These are phyloP conservation scores for Tephrocybe sp. DNA, from an alignment of 768 basidiomycete species.

Conservation along the genomic window DNA sequence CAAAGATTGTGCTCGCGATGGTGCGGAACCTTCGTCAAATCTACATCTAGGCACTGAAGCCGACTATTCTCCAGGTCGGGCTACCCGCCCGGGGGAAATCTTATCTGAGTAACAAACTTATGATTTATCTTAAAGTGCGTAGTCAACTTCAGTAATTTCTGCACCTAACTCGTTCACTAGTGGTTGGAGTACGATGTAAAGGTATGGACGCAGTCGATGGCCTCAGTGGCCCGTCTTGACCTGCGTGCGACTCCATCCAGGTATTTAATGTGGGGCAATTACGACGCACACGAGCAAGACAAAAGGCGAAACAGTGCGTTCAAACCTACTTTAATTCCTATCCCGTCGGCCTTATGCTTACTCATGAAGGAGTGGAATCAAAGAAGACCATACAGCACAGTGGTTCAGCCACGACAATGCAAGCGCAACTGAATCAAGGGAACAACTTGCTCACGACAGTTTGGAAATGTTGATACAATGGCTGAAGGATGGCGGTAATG, in stretches of 20 bases:
- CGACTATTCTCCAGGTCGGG: conserved; percentile 64
- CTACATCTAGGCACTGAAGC: not conserved
- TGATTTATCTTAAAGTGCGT: conserved; percentile 89
- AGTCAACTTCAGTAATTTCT: conserved; percentile 4
- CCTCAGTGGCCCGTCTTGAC: not conserved
- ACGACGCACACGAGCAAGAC: conserved; percentile 80
- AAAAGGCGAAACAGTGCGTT: conserved; percentile 71
- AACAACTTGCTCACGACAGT: conserved; percentile 86
- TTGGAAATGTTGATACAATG: conserved; percentile 93
- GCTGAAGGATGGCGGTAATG: conserved; percentile 94
- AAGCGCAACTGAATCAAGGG: conserved; percentile 74
- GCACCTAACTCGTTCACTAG: conserved; percentile 38
- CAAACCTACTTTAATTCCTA: not conserved
- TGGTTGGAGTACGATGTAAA: conserved; percentile 99
- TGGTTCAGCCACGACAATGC: conserved; percentile 90
- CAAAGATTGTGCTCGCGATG: conserved; percentile 98
- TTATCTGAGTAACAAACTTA: conserved; percentile 96
- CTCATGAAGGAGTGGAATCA: conserved; percentile 65
- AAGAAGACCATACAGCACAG: conserved; percentile 86
- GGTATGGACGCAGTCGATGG: conserved; percentile 35
- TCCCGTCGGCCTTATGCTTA: conserved; percentile 1
- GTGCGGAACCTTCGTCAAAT: conserved; percentile 45
- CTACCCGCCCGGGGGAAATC: conserved; percentile 98
- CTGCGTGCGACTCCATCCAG: conserved; percentile 33
- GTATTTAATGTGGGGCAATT: conserved; percentile 99